Evolutionary conservation across 345 rosid genomes (phyloP), one percentile per base, ranked within the genome.

Genomic region (Arabidopsis arenosa): DNA sequence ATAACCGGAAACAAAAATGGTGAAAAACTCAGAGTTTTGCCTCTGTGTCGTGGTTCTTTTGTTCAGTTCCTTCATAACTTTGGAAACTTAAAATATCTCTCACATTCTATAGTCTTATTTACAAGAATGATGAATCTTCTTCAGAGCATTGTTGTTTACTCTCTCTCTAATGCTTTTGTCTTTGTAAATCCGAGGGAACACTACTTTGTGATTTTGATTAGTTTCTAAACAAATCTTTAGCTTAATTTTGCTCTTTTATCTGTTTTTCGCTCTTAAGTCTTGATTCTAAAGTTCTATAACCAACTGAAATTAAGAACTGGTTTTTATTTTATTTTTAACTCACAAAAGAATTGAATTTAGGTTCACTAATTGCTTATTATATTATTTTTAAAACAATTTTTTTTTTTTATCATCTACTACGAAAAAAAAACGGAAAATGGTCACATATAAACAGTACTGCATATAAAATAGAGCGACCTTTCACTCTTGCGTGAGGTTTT

Each of bases 161-260:
- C 64, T 12, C 51, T 14, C 49, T 58, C 61, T 45, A 70, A 63
- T 64, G 72, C 75, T 17, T 53, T 63, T 63, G 51, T 63, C 67
- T 71, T 65, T 71, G 80, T 77, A 77, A 77, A 77, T 77, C 72
- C 41, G 45, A 77, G 71, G 45, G 60, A 63, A 57, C 80, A 54
- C 72, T 18, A 63, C 76, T 63, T 48, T 70, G 52, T 70, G 69
- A 62, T 64, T 56, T 71, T 77, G 62, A 48, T 58, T 77, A 72
- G 73, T 51, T 32, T 72, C 68, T 71, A 56, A 63, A 57, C 70
- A 63, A 70, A 6, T 77, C 5, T 39, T 72, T 63, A 54, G 65
- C 58, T 45, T 39, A 11, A 76, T 62, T 61, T 67, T 62, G 17
- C 44, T 23, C 26, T 28, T 70, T 58, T 11, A 7, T 73, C 13